Percentiles rank a stretch among this genome's conserved stretches.
phyloP scores from a whole-genome alignment of 176 grass and related monocot genomes.

The Miscanthus lutarioriparius region DNA sequence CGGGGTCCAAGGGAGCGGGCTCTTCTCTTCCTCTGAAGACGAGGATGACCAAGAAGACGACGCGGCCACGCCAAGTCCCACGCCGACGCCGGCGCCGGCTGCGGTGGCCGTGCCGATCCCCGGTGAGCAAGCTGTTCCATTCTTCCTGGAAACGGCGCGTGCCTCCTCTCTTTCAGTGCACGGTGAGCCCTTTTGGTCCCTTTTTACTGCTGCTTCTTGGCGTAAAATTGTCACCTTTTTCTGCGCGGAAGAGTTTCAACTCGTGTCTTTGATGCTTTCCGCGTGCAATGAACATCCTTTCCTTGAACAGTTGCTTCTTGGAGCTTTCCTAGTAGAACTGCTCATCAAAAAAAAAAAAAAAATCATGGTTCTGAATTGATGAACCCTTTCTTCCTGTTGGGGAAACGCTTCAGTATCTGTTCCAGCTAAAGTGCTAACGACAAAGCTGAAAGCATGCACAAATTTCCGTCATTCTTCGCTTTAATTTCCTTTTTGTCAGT shows the following conservation, averaged over 20 bases:
- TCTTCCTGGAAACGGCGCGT: constrained; percentile 8
- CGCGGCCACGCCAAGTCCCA: background rate
- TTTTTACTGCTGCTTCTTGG: background rate
- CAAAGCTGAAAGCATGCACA: background rate
- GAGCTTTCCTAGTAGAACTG: background rate
- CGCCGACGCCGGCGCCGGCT: background rate
- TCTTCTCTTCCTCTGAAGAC: constrained; percentile 41
- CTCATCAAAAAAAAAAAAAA: background rate
- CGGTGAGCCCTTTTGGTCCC: background rate
- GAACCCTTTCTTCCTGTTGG: background rate
- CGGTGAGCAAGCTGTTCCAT: constrained; percentile 35
- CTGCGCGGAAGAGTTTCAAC: background rate
- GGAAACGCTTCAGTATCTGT: background rate
- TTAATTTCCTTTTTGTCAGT: background rate
- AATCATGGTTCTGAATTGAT: background rate
- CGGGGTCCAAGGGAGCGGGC: background rate
- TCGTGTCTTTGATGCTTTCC: background rate
- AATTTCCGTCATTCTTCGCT: background rate
- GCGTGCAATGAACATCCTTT: background rate
- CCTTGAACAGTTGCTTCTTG: background rate
- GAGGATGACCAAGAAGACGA: constrained; percentile 40
- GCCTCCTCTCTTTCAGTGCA: background rate
- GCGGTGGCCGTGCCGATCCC: constrained; percentile 8
- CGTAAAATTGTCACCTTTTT: background rate
- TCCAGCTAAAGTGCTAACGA: background rate